These are phyloP conservation scores for Leishmania martiniquensis DNA, from an alignment of 208 protist species.

Conservation along the genomic window DNA sequence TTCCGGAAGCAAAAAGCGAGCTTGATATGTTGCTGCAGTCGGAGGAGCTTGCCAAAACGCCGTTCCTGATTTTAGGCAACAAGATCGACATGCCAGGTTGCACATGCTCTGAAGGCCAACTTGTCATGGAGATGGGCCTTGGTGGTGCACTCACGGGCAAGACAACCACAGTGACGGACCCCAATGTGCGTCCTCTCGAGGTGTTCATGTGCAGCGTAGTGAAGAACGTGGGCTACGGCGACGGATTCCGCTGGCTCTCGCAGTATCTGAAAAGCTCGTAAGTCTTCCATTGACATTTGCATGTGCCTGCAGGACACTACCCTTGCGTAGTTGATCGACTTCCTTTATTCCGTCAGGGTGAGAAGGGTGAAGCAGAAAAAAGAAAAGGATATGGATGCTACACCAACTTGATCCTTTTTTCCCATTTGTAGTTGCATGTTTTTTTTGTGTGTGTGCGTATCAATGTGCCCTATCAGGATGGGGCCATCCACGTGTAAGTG, in stretches of 20 bases:
- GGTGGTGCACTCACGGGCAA: slow-evolving; percentile 95
- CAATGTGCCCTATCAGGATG: background rate
- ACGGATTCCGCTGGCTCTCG: slow-evolving; percentile 97
- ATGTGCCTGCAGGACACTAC: background rate
- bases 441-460: background rate
- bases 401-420: background rate
- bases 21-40: slow-evolving; percentile 96
- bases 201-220: slow-evolving; percentile 99
- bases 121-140: slow-evolving; percentile 94
- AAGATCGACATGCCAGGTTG: slow-evolving; percentile 98
- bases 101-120: slow-evolving; percentile 95
- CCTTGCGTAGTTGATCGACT: background rate
- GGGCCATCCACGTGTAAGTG: background rate
- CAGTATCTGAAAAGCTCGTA: slow-evolving; percentile 92
- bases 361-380: background rate
- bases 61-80: slow-evolving; percentile 99
- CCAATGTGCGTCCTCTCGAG: slow-evolving; percentile 96
- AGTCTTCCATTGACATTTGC: background rate
- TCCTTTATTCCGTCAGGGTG: background rate
- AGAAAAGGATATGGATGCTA: background rate
- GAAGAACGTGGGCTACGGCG: slow-evolving; percentile 97
- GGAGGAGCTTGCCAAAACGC: slow-evolving; percentile 95
- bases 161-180: slow-evolving; percentile 82
- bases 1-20: slow-evolving; percentile 96
- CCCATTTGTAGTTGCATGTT: background rate